Base-by-base conservation (phyloP, 352 stramenopile genomes). In the Phytophthora brassicae region DNA sequence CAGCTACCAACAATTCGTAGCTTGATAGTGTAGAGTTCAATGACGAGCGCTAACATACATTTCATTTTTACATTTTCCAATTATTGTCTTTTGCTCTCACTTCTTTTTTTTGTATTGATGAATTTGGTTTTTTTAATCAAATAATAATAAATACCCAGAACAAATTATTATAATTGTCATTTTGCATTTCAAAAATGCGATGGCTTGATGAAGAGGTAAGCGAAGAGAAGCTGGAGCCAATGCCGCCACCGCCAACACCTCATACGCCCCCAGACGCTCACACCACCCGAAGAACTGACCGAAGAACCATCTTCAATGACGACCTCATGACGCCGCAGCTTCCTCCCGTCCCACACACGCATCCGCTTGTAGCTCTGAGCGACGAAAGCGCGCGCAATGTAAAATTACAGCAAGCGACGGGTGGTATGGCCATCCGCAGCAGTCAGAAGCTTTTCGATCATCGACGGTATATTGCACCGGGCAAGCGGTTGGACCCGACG, bases 401-500 rank as follows among this genome's bases (percentile, higher is more conserved):
- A 13, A 68, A 72, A 29, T 17, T 70, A 38, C 53, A 70, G 24
- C 49, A 47, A 23, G 56, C 55, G 23, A 22, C 9, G 16, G 48
- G 51, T 1, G 42, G 47, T 2, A 70, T 73, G 59, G 66, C 46
- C 22, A 70, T 60, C 8, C 39, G 8, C 33, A 70, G 35, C 9
- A 71, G 52, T 22, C 55, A 62, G 13, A 64, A 29, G 11, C 17
- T 55, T 12, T 59, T 48, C n/a, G 5, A 17, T 4, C 53, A 44
- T 36, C 41, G 39, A n/a, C 42, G 28, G 2, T n/a, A 24, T 3
- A 58, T 64, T n/a, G 41, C 60, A 6, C 56, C 4, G 0, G 60
- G 61, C 14, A 73, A 88, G 60, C 66, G 79, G 17, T 51, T 88
- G 36, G 53, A 90, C 48, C 64, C 79, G n/a, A 72, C 75, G 47